Conservation (phyloP, 75 land plant genomes). For the Pinus taeda region DNA sequence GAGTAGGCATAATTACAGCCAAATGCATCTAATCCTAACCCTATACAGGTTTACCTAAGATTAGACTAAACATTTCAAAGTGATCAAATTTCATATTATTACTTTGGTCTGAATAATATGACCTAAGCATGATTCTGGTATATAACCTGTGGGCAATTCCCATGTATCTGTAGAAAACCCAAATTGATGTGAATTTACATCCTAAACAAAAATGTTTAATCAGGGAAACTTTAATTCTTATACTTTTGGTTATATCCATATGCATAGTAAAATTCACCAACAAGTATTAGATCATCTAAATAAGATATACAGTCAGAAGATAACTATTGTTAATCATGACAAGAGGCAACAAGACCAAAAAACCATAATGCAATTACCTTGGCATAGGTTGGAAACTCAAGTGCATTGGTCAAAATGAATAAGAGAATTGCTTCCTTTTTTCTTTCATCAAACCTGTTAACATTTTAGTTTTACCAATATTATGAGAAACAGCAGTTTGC, state of each 20-base stretch:
- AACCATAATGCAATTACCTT: constrained; percentile 30
- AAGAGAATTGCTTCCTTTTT: constrained; percentile 28
- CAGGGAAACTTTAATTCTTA: too few relatives aligned
- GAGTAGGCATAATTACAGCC: background rate
- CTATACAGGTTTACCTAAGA: background rate
- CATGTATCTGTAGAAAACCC: too few relatives aligned
- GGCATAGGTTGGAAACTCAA: constrained; percentile 40
- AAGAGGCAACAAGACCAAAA: background rate
- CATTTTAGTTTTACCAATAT: background rate
- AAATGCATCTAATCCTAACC: background rate
- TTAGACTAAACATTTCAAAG: background rate
- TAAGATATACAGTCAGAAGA: background rate
- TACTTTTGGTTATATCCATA: background rate
- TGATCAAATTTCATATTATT: background rate
- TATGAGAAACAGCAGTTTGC: background rate
- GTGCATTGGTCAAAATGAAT: constrained; percentile 39
- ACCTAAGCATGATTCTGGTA: background rate
- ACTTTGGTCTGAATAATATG: background rate
- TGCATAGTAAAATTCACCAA: background rate
- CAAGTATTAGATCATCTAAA: background rate
- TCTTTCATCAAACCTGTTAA: constrained; percentile 46
- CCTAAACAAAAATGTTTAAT: background rate
- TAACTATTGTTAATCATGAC: background rate
- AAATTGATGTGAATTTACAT: background rate
- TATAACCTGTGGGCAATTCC: background rate